phyloP scores from a whole-genome alignment of 805 yeast species.

The Saccharomycopsis synnaedendra region DNA sequence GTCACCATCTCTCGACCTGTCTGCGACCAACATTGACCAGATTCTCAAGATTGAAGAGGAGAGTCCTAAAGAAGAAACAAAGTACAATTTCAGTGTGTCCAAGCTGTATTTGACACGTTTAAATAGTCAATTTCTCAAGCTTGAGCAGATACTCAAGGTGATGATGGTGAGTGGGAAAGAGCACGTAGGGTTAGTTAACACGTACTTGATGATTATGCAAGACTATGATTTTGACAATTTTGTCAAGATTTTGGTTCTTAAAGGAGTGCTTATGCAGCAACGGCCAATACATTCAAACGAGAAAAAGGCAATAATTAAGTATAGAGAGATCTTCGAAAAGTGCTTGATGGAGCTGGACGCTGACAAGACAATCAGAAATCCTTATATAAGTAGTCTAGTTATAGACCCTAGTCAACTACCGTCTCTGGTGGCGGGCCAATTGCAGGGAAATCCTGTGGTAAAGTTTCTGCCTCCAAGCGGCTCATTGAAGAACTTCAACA shows the following conservation, averaged over 20 bases:
- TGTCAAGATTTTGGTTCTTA: conserved; percentile 49
- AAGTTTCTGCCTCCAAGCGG: conserved; percentile 10
- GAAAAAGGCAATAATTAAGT: conserved; percentile 27
- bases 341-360: conserved; percentile 19
- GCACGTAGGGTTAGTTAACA: conserved; percentile 47
- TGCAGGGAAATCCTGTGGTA: background rate
- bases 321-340: conserved; percentile 28
- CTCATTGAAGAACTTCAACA: conserved; percentile 14
- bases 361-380: background rate
- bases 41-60: background rate
- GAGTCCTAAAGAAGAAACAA: background rate
- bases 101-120: conserved; percentile 32
- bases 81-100: conserved; percentile 17
- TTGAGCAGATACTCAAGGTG: conserved; percentile 61
- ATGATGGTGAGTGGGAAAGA: conserved; percentile 57
- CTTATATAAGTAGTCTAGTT: conserved; percentile 3
- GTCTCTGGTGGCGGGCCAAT: background rate
- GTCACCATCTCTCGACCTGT: background rate
- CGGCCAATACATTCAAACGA: conserved; percentile 22
- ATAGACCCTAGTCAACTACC: conserved; percentile 6
- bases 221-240: conserved; percentile 57
- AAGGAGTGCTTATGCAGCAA: conserved; percentile 32
- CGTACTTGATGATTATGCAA: conserved; percentile 54
- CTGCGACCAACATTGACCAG: background rate
- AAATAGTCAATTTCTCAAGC: conserved; percentile 26